Evolutionary conservation across 176 grass and related monocot genomes (phyloP).

Genomic region (Echinochloa phyllopogon): DNA sequence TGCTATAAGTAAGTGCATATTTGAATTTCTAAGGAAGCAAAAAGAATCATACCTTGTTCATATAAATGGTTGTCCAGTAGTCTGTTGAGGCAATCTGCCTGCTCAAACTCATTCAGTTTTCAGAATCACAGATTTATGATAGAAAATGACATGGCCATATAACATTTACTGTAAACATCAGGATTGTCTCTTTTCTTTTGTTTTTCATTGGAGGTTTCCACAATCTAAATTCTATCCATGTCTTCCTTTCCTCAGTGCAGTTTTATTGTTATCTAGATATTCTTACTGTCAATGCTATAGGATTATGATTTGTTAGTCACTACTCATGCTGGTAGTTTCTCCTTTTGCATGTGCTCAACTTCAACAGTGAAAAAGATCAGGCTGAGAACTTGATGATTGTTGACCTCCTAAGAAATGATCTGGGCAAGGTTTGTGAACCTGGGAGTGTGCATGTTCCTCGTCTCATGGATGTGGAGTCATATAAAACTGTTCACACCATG

Average conservation of each 20-base stretch:
- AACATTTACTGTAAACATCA: background rate
- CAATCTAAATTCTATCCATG: background rate
- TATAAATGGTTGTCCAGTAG: background rate
- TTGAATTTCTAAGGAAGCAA: background rate
- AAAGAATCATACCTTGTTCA: background rate
- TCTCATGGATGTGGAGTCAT: conserved; percentile 95
- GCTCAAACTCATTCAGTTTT: background rate
- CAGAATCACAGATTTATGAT: background rate
- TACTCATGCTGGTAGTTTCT: conserved; percentile 10
- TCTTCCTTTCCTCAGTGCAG: conserved; percentile 17
- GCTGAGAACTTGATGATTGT: conserved; percentile 99
- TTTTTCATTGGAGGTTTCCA: background rate
- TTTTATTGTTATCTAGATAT: conserved; percentile 1
- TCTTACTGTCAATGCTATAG: background rate
- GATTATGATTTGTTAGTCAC: background rate
- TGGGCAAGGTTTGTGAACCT: conserved; percentile 78
- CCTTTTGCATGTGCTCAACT: conserved; percentile 25
- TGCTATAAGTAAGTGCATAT: background rate
- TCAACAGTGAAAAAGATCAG: conserved; percentile 90
- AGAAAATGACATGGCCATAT: background rate
- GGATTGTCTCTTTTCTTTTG: background rate
- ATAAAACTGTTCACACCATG: conserved; percentile 90
- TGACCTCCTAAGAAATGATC: conserved; percentile 90
- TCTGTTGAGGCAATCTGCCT: background rate
- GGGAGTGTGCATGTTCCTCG: conserved; percentile 73